phyloP scores from a whole-genome alignment of 140 eudicot species.

The Oenanthe javanica region DNA sequence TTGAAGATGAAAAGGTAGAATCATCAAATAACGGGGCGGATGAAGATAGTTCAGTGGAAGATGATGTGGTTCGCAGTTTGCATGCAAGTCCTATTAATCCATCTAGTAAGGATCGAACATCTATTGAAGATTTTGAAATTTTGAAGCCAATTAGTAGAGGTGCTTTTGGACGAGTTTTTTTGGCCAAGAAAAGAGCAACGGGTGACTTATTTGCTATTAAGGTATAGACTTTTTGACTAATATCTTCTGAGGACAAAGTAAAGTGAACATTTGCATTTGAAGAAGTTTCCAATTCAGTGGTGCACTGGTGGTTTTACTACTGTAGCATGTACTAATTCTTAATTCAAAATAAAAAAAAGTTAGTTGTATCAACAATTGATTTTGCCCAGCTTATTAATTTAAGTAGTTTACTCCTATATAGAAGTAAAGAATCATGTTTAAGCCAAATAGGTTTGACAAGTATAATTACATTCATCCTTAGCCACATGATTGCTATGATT shows the following conservation, averaged over 20 bases:
- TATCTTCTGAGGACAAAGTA: background rate
- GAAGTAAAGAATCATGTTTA: background rate
- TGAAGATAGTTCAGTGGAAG: slow-evolving; percentile 82
- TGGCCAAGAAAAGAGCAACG: slow-evolving; percentile 89
- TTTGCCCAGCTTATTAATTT: background rate
- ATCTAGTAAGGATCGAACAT: slow-evolving; percentile 76
- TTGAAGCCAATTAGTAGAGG: slow-evolving; percentile 98
- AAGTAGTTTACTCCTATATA: background rate
- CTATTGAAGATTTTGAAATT: slow-evolving; percentile 97
- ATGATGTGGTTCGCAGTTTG: slow-evolving; percentile 73
- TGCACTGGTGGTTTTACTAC: background rate
- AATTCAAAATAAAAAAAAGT: background rate
- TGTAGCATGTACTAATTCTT: background rate
- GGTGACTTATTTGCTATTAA: slow-evolving; percentile 97
- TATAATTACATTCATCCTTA: background rate
- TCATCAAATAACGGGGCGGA: slow-evolving; percentile 40
- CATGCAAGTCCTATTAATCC: slow-evolving; percentile 88
- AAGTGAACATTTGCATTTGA: background rate
- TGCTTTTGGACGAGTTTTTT: slow-evolving; percentile 94
- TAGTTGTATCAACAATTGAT: background rate
- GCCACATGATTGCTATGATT: background rate
- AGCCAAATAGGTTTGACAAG: background rate
- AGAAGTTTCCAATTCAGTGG: background rate
- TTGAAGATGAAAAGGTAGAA: slow-evolving; percentile 79
- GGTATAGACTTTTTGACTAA: slow-evolving; percentile 30